These are phyloP conservation scores for Spinacia oleracea DNA, from an alignment of 179 eudicot genomes.

Conservation along the genomic window DNA sequence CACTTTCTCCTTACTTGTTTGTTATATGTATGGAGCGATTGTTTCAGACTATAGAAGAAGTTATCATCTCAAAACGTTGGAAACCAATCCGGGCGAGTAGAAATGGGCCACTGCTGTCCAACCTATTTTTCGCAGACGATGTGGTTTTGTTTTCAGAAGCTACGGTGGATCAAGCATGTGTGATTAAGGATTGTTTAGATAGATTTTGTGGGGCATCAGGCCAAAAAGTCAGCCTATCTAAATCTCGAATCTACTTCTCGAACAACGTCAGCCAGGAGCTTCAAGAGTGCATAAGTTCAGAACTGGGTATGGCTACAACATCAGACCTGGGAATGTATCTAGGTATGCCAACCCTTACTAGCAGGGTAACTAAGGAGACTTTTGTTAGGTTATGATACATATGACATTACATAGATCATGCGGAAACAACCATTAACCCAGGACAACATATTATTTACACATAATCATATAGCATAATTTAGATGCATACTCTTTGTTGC, in stretches of 20 bases:
- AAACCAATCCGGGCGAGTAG: neutral
- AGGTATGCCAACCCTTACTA: too few relatives aligned
- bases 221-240: neutral
- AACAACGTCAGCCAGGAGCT: neutral
- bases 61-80: neutral
- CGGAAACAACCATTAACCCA: too few relatives aligned
- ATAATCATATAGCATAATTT: too few relatives aligned
- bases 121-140: constrained; percentile 1
- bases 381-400: too few relatives aligned
- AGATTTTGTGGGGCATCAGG: neutral
- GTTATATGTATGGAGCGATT: constrained; percentile 5
- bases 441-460: too few relatives aligned
- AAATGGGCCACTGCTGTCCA: neutral
- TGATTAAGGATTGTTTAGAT: neutral
- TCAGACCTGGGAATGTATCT: too few relatives aligned
- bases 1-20: neutral
- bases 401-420: too few relatives aligned
- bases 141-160: neutral
- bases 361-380: too few relatives aligned
- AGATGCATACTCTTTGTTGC: too few relatives aligned
- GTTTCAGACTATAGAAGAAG: neutral
- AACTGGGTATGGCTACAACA: neutral
- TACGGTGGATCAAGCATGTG: neutral
- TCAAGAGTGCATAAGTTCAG: neutral
- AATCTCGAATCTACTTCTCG: neutral